Evolutionary conservation across 2,329 filamentous ascomycete genomes (phyloP), one percentile per base, ranked within the genome.

Genomic region (Iodosphaeria phyllophila): DNA sequence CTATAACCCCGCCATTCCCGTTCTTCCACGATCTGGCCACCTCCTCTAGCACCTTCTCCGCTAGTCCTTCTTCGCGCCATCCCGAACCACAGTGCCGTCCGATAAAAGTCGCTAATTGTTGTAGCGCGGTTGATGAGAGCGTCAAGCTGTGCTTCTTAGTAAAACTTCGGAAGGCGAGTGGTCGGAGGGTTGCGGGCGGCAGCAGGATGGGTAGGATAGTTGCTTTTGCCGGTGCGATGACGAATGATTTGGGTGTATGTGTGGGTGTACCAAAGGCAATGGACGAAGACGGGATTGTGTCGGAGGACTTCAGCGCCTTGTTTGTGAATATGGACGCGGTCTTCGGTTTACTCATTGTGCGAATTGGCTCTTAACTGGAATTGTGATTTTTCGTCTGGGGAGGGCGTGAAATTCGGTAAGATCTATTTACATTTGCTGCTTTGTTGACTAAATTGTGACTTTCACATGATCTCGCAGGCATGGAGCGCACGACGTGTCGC

Each of bases 101-200:
- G 26, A 98, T 76, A 47, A 98, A 98, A 1, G 68, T 64, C 12
- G 89, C 84, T 16, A 98, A 61, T 23, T 78, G 69, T 46, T 86
- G 74, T 5, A 98, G 57, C 0, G 89, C 82, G 1, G 83, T 71
- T 0, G 86, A 89, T 6, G 79, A 84, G 26, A 98, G 67, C 0
- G 84, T 95, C 28, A 98, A 59, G 38, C 86, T 91, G 52, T 98
- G 82, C 44, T 95, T 98, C 50, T 93, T 93, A 2, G 89, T 98
- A 36, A 98, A 92, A 0, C 80, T 91, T 23, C 89, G 72, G 43
- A 98, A 95, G 6, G 89, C 91, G 12, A 95, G 61, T 3, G 89
- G 86, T 32, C 91, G 66, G 20, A 98, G 56, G 0, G 79, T 91
- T 7, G 82, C 70, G 1, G 84, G 78, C 4, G 86, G 84, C 4